Evolutionary conservation across 2,329 filamentous ascomycete genomes (phyloP), one percentile per base, ranked within the genome.

Genomic region (Curvularia sp.): DNA sequence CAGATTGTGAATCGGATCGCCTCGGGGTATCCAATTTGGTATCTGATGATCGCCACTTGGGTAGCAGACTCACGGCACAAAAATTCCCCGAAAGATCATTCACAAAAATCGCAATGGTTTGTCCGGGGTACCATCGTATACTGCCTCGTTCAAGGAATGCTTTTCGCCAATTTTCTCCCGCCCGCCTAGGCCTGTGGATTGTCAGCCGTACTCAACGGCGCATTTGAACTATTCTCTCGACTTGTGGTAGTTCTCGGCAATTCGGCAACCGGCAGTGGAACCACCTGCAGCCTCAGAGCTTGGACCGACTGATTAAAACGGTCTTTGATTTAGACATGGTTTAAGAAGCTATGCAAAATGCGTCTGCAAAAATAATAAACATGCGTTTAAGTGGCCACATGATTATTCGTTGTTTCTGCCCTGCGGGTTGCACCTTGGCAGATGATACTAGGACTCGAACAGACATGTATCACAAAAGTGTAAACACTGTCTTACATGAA

Each of bases 1-100:
- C 95, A 99, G 77, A 96, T 99, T 66, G 89, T 98, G 69, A 96
- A 90, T 44, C 87, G 95, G 24, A 84, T 99, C 15, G 89, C 92
- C 1, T 97, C 93, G 0, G 94, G 89, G 0, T 97, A 94, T 76
- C 91, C 93, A 1, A 78, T 95, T 18, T 97, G 93, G 92, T 95
- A 97, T 74, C 89, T 90, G 83, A 92, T 89, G 82, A 75, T 96
- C 39, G 91, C 90, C 0, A 48, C 51, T 54, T 71, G 69, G 64
- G 57, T 75, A 18, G 57, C 55, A 28, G 48, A 57, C 12, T 50
- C 48, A 9, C 46, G 30, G 30, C 47, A 18, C 4, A 49, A 26
- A 20, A 24, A 7, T 28, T 22, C 31, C 12, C 53, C 22, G 13
- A 26, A 28, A 20, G 55, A 38, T 22, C 10, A 7, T 18, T 33